Base-by-base conservation (phyloP, 2,329 filamentous ascomycete genomes). In the Ascosphaera aggregata region DNA sequence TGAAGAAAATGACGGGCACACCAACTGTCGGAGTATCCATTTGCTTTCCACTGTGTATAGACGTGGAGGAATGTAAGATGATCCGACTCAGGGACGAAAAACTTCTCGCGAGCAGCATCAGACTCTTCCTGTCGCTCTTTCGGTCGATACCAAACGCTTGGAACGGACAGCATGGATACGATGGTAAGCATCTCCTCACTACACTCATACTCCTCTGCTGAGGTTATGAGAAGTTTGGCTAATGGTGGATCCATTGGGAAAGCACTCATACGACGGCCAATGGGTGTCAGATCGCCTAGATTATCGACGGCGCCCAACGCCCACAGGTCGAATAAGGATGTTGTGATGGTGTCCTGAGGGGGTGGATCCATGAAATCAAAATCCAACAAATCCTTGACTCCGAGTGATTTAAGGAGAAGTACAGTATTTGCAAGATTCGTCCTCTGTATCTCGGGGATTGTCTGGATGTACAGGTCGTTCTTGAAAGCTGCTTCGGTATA, bases 311-410 rank as follows among this genome's bases (percentile, higher is more conserved):
- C 86, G 1, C 89, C 89, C 0, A 98, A 66, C 0, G 89, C 85
- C 89, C 89, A 98, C 1, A 98, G 71, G 49, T 98, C 89, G 58
- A 95, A 98, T 27, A 98, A 74, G 2, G 85, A 94, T 0, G 89
- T 98, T 0, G 82, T 86, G 46, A 98, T 95, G 1, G 85, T 94
- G 51, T 98, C 91, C 58, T 98, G 89, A 0, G 89, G 89, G 4
- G 89, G 89, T 1, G 89, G 89, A 48, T 98, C 89, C 86, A 98
- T 95, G 49, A 98, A 98, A 54, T 95, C 84, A 51, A 98, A 98
- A 55, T 98, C 86, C 1, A 98, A 61, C 8, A 98, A 65, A 47
- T 98, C 85, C 51, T 81, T 86, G 15, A 98, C 86, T 0, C 89
- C 89, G 0, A 98, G 69, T 0, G 82, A 93, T 53, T 98, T 98